Evolutionary conservation across 1,284 basidiomycete genomes (phyloP), one percentile per base, ranked within the genome.

Genomic region (Coniferiporia weirii): DNA sequence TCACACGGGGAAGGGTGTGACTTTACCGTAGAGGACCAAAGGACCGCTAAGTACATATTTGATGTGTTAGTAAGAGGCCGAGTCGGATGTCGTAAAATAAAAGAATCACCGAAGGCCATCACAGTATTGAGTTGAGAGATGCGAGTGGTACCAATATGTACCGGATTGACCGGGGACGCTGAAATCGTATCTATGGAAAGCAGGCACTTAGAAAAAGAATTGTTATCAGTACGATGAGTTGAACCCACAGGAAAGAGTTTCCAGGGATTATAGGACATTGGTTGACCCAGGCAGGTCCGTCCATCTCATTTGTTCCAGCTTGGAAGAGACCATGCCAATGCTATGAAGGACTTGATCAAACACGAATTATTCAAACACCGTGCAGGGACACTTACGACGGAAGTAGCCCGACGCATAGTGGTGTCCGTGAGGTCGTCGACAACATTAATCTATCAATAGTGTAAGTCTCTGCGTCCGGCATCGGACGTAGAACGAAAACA

Each of bases 221-320:
- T 56, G 15, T 19, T 27, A 19, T 3, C 12, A 40, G 5, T 5
- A 27, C 2, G 27, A 27, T 27, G 5, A 27, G 27, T 27, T 27
- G 2, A 17, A 38, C 57, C 35, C 36, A 83, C 17, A 76, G 71
- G 71, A 80, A 83, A 4, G 71, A 73, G 17, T 71, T 64, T 0
- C 72, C 72, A 0, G 78, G 69, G 1, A 74, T 72, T 60, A 84
- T 81, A 1, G 80, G 79, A 64, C 83, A 84, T 63, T 81, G 78
- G 27, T 71, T 77, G 40, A 80, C 73, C 47, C 71, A 70, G 0
- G 73, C 67, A 0, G 66, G 53, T 6, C 74, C 73, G 47, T 75
- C 74, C 1, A 71, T 71, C 64, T 67, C 71, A 54, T 67, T 71
- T 1, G 72, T 72, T 60, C 66, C 66, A 53, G 57, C 63, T 68